Base-by-base conservation (phyloP, 108 stramenopile species). In the Schizochytrium sp. region DNA sequence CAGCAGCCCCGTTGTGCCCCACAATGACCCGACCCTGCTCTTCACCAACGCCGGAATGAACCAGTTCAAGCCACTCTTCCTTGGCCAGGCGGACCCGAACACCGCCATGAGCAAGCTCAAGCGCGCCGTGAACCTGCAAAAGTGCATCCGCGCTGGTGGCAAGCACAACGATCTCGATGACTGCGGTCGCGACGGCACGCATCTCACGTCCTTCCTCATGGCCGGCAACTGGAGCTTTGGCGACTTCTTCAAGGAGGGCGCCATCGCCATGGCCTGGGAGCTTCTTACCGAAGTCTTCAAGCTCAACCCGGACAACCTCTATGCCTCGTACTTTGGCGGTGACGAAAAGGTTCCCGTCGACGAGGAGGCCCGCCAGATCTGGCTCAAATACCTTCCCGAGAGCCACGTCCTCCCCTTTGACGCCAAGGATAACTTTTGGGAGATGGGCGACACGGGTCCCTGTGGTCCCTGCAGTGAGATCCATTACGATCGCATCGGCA, bases 121-220 rank as follows among this genome's bases (percentile, higher is more conserved):
- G 69, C 95, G 97, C 28, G 99, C 99, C 25, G 94, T 93, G 69
- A 99, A 99, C 93, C 92, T 95, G n/a, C 99, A 99, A 92, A 99
- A 99, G 89, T 99, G 99, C 92, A 99, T 99, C 88, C 96, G 99
- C 72, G 99, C 99, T 5, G 99, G 99, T 29, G 99, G 99, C 83
- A 99, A 99, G 95, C 99, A 99, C 95, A 99, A 99, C 91, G 99
- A 99, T 94, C 93, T 99, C 53, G 99, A 99, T 89, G 99, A 99
- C 92, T 98, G 99, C 14, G 99, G 99, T 48, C 97, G 98, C 94
- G 99, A 99, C 93, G 95, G 97, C n/a, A 99, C 99, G 92, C 99
- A 99, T 93, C 99, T 99, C 91, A 99, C 99, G 87, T 99, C 99
- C 93, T 99, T 99, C 93, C 98, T 99, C 94, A 99, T 99, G 99